These are phyloP conservation scores for Podaxis rugospora DNA, from an alignment of 768 basidiomycete species.

Conservation along the genomic window DNA sequence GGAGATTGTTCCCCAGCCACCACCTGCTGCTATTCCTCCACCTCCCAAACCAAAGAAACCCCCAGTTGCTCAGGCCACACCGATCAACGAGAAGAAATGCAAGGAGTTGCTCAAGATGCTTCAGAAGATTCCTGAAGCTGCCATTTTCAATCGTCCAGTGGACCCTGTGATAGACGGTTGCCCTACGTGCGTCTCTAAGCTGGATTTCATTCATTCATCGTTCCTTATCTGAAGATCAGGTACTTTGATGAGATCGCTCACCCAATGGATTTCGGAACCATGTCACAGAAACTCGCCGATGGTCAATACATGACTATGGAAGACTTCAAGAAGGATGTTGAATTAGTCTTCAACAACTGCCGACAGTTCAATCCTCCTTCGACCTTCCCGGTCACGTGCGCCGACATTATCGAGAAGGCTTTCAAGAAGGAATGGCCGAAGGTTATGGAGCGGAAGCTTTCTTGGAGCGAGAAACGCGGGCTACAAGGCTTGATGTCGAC, in stretches of 20 bases:
- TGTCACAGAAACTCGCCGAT: conserved; percentile 59
- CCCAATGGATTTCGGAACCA: conserved; percentile 94
- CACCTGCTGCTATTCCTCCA: conserved; percentile 16
- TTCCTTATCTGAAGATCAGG: conserved; percentile 33
- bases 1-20: conserved; percentile 36
- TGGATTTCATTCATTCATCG: background rate
- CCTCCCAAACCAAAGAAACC: conserved; percentile 32
- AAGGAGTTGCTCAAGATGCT: conserved; percentile 63
- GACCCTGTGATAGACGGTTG: conserved; percentile 81
- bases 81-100: conserved; percentile 82
- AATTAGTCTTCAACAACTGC: conserved; percentile 86
- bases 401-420: conserved; percentile 65
- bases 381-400: conserved; percentile 69
- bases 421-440: conserved; percentile 90
- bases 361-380: conserved; percentile 86
- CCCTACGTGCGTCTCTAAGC: conserved; percentile 66
- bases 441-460: conserved; percentile 64
- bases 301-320: conserved; percentile 78
- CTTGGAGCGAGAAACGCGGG: conserved; percentile 75
- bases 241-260: conserved; percentile 88
- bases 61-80: conserved; percentile 33
- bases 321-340: conserved; percentile 72
- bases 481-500: conserved; percentile 66
- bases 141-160: conserved; percentile 78
- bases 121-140: conserved; percentile 58